A percentile compares a stretch with the other conserved stretches of the same genome.
These are phyloP conservation scores for Ilyonectria destructans DNA, from an alignment of 2,329 filamentous ascomycete species.

Conservation along the genomic window DNA sequence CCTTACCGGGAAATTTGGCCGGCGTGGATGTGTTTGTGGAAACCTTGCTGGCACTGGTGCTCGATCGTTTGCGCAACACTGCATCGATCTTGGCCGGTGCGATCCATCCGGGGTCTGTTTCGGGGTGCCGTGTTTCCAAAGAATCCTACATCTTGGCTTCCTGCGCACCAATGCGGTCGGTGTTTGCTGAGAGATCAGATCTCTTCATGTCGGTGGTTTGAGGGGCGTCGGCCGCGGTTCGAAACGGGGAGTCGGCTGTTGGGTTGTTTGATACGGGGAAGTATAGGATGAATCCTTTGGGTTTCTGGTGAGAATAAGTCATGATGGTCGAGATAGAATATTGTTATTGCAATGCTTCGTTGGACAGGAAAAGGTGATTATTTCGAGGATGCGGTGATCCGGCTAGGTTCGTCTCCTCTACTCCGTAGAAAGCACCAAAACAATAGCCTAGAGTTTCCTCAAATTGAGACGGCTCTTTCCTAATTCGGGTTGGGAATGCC, in stretches of 20 bases:
- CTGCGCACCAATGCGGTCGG: background rate
- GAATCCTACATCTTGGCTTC: background rate
- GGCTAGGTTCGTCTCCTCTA: background rate
- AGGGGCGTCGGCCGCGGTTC: background rate
- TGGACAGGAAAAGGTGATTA: background rate
- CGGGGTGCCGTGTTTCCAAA: background rate
- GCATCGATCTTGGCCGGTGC: constrained; percentile 5
- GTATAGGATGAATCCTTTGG: background rate
- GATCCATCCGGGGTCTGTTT: background rate
- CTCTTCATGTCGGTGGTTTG: background rate
- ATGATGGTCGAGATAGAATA: background rate
- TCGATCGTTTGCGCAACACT: background rate
- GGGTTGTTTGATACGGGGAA: background rate
- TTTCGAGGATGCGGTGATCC: no score
- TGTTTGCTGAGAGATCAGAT: background rate
- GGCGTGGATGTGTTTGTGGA: background rate
- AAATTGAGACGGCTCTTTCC: constrained; percentile 15
- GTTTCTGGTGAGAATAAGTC: background rate
- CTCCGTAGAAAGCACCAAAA: background rate
- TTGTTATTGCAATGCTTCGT: background rate
- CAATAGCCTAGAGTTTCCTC: background rate
- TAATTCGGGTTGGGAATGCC: constrained; percentile 8
- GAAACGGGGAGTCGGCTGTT: background rate
- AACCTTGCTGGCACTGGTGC: background rate
- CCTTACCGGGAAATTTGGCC: background rate